Evolutionary conservation across 2,329 filamentous ascomycete genomes (phyloP).

Genomic region (Cytospora chrysosperma): DNA sequence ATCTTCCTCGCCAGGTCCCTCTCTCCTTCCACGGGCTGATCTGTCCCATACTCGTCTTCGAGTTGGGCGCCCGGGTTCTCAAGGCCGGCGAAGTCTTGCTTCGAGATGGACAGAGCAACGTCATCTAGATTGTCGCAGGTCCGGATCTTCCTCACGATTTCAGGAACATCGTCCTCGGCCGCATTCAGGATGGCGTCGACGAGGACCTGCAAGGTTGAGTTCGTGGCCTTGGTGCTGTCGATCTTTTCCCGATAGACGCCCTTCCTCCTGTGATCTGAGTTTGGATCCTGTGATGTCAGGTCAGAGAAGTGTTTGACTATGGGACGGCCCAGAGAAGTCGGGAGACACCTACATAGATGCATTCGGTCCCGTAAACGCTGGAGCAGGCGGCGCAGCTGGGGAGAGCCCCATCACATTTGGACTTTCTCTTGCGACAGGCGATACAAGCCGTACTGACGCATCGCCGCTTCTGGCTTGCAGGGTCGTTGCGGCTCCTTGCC

Average conservation of each 20-base stretch:
- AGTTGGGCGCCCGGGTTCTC: conserved; percentile 41
- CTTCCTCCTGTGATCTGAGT: conserved; percentile 92
- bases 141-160: conserved; percentile 81
- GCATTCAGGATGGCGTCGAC: conserved; percentile 92
- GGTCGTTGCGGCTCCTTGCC: conserved; percentile 47
- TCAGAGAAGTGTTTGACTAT: neutral
- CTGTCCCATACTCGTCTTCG: conserved; percentile 40
- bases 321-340: neutral
- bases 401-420: conserved; percentile 87
- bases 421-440: conserved; percentile 75
- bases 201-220: conserved; percentile 85
- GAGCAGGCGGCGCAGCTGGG: conserved; percentile 95
- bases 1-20: conserved; percentile 87
- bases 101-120: conserved; percentile 54
- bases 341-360: conserved; percentile 61
- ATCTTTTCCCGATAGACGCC: conserved; percentile 95
- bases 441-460: conserved; percentile 85
- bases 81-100: conserved; percentile 38
- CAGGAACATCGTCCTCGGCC: conserved; percentile 79
- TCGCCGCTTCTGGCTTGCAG: conserved; percentile 61
- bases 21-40: conserved; percentile 58
- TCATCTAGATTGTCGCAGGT: conserved; percentile 71
- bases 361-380: conserved; percentile 87
- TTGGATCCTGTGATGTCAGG: conserved; percentile 61
- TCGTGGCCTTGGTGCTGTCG: conserved; percentile 82